Base-by-base conservation (phyloP, 2,329 filamentous ascomycete genomes). In the Colletotrichum tanaceti region DNA sequence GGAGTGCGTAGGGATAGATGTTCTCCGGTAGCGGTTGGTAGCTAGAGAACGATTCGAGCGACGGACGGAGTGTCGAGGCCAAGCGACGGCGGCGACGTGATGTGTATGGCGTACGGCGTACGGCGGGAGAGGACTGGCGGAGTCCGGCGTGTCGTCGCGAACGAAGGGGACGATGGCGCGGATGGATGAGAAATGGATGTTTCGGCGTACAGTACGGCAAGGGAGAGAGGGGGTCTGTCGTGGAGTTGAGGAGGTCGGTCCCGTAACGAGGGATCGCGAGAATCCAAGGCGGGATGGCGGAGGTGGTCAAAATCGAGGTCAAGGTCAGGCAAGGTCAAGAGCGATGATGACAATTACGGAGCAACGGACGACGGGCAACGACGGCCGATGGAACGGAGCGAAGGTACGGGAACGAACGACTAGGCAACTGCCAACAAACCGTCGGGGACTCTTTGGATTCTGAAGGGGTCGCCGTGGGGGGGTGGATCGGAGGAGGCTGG, bases 391-490 rank as follows among this genome's bases (percentile, higher is more conserved):
- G n/a, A 32, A 65, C 52, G 65, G 66, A 70, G 64, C 63, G 67
- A 70, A 49, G 50, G 67, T 70, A 41, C 54, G 64, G 58, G 52
- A 70, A 63, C 67, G 58, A 70, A 58, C 24, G 67, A 59, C 64
- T 63, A 49, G 61, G 54, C 60, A 58, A 35, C 32, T 35, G 32
- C 32, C 32, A 35, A 32, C 20, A 53, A 67, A 38, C 44, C 22
- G 46, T 49, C 32, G 11, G 47, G 47, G 50, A 53, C 50, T 53
- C 24, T 38, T 13, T 35, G 49, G 32, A 18, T 18, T 18, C 44
- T 39, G 24, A 58, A 20, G 32, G 22, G n/a, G 43, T 46, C 39
- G 16, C n/a, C 24, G 24, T 9, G 58, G 59, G 38, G 32, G 54
- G 38, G 53, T 52, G 28, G 69, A 55, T 14, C 32, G 32, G 32